Base-by-base conservation (phyloP, 176 grass and related monocot genomes). In the Oryza coarctata region DNA sequence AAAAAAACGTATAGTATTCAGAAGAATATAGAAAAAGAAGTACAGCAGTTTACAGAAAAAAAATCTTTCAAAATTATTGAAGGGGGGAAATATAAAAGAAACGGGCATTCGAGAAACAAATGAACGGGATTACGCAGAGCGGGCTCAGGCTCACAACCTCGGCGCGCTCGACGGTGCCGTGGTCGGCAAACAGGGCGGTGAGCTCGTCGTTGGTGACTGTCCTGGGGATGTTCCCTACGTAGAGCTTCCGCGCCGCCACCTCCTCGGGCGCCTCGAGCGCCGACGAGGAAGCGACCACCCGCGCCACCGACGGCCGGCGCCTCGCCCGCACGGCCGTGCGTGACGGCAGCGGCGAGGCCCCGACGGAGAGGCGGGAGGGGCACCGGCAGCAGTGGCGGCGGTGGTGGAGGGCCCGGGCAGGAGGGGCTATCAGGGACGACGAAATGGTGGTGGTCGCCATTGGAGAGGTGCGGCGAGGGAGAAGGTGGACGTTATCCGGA, bases 211-310 rank as follows among this genome's bases (percentile, higher is more conserved):
- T 95, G 45, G 74, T 90, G 50, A 99, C 89, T 1, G 87, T 93
- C 79, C 91, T 91, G 18, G 96, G 96, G 18, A 99, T 94, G 74
- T 95, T 99, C 3, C 96, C 96, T 1, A 99, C 96, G 69, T 99
- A 99, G 68, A 99, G 91, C 77, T 92, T 92, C 64, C 91, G 74
- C 69, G 89, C 88, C 8, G 41, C 85, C 70, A 85, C 81, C 82
- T 55, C 68, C 82, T 82, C 92, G 47, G 77, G 64, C 32, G 80
- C 73, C 78, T 90, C 84, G 47, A 90, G 22, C 61, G 83, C 30
- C 23, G 65, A 31, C 9, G 82, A 87, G 26, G 88, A 73, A 45
- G 83, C 80, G 11, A 55, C 15, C 72, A 83, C 84, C 57, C 27
- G 69, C 47, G 64, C 66, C 70, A 61, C 60, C 22, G 71, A n/a